Evolutionary conservation across 2,329 filamentous ascomycete genomes (phyloP), one percentile per base, ranked within the genome.

Genomic region (Ophiocordyceps robertsii): DNA sequence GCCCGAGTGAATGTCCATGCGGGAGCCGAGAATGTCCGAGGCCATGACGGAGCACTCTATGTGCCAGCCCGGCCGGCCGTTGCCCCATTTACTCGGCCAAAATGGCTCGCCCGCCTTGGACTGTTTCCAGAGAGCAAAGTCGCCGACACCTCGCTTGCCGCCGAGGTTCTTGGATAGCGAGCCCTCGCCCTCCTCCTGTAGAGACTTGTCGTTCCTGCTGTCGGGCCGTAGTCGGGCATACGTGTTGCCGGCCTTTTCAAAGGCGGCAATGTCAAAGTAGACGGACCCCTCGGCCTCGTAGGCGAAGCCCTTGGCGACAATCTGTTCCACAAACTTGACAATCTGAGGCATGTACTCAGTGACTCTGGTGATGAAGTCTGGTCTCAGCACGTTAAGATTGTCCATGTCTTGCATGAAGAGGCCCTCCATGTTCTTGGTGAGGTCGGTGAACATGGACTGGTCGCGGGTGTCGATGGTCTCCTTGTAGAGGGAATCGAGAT

Each of bases 11-110:
- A 95, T 85, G 59, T 96, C 90, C 69, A 96, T 88, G 47, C 81
- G 74, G 27, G 79, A 72, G 6, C 89, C 89, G 1, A 96, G 67
- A n/a, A 88, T 75, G 49, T 89, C 85, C 2, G 84, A 90, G 0
- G 89, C 88, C 90, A 96, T 95, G 14, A 88, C 88, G 1, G 83
- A 89, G 77, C 90, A 95, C 66, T 95, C 89, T 55, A 95, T 95
- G 57, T 95, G 90, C 90, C 90, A 96, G 16, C 90, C 90, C 1
- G 90, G 90, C 37, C 90, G 73, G 5, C 89, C 89, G 43, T 80
- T 72, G 5, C 90, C 88, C 89, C 90, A 96, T 4, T 80, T 79
- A 52, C 84, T 92, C 6, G 79, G 71, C 90, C 90, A 96, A 50
- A 77, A 84, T 0, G 90, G 90, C 68, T 96, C 90, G 37, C 90